Base-by-base conservation (phyloP, 495 filamentous ascomycete genomes). In the Annulohypoxylon maeteangense region DNA sequence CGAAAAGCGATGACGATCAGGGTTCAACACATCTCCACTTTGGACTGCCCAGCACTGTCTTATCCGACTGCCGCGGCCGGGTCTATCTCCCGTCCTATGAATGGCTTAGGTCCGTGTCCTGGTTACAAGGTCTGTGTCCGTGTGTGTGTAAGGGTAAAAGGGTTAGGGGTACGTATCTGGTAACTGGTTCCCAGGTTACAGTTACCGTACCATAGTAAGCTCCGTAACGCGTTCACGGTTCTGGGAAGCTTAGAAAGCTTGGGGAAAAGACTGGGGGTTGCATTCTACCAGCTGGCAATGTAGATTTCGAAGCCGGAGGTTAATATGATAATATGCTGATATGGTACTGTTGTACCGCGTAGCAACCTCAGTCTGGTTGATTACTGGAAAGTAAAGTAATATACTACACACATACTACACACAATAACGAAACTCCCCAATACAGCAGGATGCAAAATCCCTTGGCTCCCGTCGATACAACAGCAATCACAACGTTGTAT, bases 31-130 rank as follows among this genome's bases (percentile, higher is more conserved):
- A 53, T 61, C 47, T n/a, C 60, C 65, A 64, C 66, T 25, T 55
- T 55, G 58, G 64, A 54, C 34, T n/a, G n/a, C n/a, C n/a, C n/a
- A n/a, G n/a, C n/a, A n/a, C n/a, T 54, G 20, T 65, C 27, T 55
- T 73, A 68, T 62, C 70, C 70, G 70, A 68, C 60, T 73, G 65
- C 70, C 70, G 70, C 70, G 70, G 70, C 61, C 70, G 70, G 70
- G 70, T 68, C 65, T 32, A 65, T 73, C 70, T 73, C 70, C 70
- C 70, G 70, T 68, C 45, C 64, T 36, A 63, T 54, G 14, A 32
- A 6, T 3, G 20, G 7, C 7, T 54, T 54, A 54, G 38, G 36
- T 7, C 51, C 62, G 61, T 72, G 45, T 67, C 64, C 65, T 16
- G 38, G 65, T 65, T 68, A 68, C 70, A 44, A 56, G 10, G 32